phyloP scores from a whole-genome alignment of 2,329 filamentous ascomycete species.

The Penicillium sp. region DNA sequence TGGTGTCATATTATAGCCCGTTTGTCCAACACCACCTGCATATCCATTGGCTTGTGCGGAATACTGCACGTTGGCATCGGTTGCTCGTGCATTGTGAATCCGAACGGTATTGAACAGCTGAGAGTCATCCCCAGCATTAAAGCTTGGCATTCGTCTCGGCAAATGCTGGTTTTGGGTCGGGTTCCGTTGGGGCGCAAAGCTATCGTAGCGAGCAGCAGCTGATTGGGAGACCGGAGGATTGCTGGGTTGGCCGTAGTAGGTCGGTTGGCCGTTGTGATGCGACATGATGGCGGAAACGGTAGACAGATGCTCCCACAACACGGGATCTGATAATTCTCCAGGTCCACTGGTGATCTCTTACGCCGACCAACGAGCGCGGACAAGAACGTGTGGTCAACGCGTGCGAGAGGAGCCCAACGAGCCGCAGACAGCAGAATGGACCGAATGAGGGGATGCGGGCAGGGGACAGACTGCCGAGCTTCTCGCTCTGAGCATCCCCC shows the following conservation, averaged over 20 bases:
- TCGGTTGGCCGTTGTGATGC: slow-evolving; percentile 52
- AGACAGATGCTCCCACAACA: not conserved
- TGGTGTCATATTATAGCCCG: slow-evolving; percentile 23
- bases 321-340: not conserved
- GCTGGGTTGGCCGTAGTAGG: slow-evolving; percentile 44
- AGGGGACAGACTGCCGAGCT: slow-evolving; percentile 10
- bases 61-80: slow-evolving; percentile 37
- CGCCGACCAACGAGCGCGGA: not conserved
- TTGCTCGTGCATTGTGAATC: slow-evolving; percentile 30
- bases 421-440: not conserved
- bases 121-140: slow-evolving; percentile 72
- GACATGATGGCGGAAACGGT: slow-evolving; percentile 45
- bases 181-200: slow-evolving; percentile 41
- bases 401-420: not conserved
- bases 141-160: slow-evolving; percentile 63
- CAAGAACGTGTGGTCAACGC: not conserved
- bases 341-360: not conserved
- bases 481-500: slow-evolving; percentile 13
- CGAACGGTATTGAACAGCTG: slow-evolving; percentile 46
- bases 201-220: slow-evolving; percentile 38
- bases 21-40: slow-evolving; percentile 39
- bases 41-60: slow-evolving; percentile 34
- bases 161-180: slow-evolving; percentile 42
- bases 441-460: slow-evolving; percentile 12
- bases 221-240: slow-evolving; percentile 33